Base-by-base conservation (phyloP, 2,329 filamentous ascomycete species). In the Cladophialophora chaetospira region DNA sequence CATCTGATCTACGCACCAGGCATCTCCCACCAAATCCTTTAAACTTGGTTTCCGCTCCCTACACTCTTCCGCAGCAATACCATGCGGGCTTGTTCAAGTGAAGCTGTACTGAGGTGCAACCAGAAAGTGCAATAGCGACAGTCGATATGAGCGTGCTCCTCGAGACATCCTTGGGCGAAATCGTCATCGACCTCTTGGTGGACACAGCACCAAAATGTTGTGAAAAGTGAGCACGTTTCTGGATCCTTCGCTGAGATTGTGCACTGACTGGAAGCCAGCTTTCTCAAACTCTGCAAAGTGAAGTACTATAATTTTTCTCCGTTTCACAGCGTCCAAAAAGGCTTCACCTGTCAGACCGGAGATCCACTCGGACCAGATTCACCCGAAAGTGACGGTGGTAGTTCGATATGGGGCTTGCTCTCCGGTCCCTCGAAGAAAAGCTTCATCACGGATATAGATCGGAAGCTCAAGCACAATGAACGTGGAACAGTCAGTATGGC, bases 221-320 rank as follows among this genome's bases (percentile, higher is more conserved):
- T 79, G 89, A 97, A 77, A 99, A 97, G 91, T 95, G 79, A 80
- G 88, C 81, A 48, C 35, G 5, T 15, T 28, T 33, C n/a, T 13
- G 23, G 9, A 10, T 40, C 36, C 5, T 11, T 57, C 58, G 58
- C 64, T 57, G 63, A 21, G 21, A n/a, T 3, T 31, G 63, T 63
- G 46, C 67, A 61, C 66, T 61, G 33, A 60, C 46, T 47, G 11
- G 21, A 66, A 68, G 71, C 62, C 73, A 95, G 91, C 81, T 97
- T 99, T 73, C 79, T 99, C 55, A 97, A 99, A 81, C 89, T 99
- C 67, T 97, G 94, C 84, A 97, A 97, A 77, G 80, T 91, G 75
- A 99, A 97, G 78, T 99, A 97, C 78, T 99, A 97, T 85, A 97
- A 97, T 78, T 97, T 95, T 73, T 87, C 91, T 4, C 94, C 93